Base-by-base conservation (phyloP, 2,329 filamentous ascomycete genomes). In the Hymenoscyphus linearis region DNA sequence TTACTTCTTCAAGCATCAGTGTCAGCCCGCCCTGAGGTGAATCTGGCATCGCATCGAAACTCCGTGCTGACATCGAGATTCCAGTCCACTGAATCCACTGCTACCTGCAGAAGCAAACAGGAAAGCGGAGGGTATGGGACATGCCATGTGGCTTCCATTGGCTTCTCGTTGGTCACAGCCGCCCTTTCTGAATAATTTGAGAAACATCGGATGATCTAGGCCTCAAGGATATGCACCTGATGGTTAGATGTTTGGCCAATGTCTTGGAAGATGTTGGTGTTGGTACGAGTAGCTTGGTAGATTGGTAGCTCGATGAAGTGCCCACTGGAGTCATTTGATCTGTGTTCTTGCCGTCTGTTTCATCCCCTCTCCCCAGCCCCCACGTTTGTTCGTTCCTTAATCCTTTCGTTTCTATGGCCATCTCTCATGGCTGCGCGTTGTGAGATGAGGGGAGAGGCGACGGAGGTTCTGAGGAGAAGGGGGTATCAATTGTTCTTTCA, bases 401-500 rank as follows among this genome's bases (percentile, higher is more conserved):
- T 31, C 31, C 31, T 31, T 31, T 31, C 6, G 1, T 31, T 31
- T 31, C 31, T 31, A 9, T 9, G 1, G 10, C 10, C 31, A 7
- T 31, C 31, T 31, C 31, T 31, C 10, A 31, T 9, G 31, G 31
- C 31, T 31, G 31, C n/a, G n/a, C n/a, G n/a, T n/a, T n/a, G n/a
- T n/a, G n/a, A n/a, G n/a, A n/a, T n/a, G n/a, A n/a, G n/a, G n/a
- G n/a, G n/a, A n/a, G n/a, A n/a, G n/a, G n/a, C n/a, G n/a, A n/a
- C n/a, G n/a, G n/a, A n/a, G n/a, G n/a, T n/a, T n/a, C n/a, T n/a
- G n/a, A n/a, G n/a, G n/a, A n/a, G n/a, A n/a, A n/a, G n/a, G n/a
- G n/a, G n/a, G n/a, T 2, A 22, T 4, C 37, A n/a, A 7, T 4
- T 44, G 6, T 22, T 10, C 12, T 40, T 47, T 69, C 65, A 72